These are phyloP conservation scores for Smittium mucronatum DNA, from an alignment of 371 early-diverging fungal species.

Conservation along the genomic window DNA sequence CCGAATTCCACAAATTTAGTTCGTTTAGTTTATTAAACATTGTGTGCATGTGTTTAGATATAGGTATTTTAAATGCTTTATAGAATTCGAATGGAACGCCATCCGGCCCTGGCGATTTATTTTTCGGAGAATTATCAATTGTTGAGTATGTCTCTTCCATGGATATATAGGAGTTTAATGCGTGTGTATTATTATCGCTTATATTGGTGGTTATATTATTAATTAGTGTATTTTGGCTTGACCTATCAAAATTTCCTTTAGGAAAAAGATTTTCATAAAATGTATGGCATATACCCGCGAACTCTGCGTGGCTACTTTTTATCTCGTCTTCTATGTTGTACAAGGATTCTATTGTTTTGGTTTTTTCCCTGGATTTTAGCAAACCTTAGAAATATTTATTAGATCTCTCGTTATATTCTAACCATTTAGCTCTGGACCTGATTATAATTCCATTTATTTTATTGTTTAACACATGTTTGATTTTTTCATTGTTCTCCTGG, in stretches of 20 bases:
- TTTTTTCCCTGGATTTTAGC: constrained; percentile 8
- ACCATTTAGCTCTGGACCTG: neutral
- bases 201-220: neutral
- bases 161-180: neutral
- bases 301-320: neutral
- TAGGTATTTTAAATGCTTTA: neutral
- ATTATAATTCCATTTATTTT: neutral
- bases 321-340: neutral
- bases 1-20: neutral
- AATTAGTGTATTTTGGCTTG: neutral
- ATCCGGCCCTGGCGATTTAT: constrained; percentile 17
- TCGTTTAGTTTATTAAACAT: constrained; percentile 4
- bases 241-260: neutral
- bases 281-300: neutral
- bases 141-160: neutral
- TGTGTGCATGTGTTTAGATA: neutral
- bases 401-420: constrained; percentile 3
- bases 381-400: constrained; percentile 9
- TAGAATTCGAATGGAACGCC: constrained; percentile 12
- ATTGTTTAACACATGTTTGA: neutral
- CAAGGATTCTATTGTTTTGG: neutral
- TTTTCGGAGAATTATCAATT: neutral
- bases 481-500: neutral
- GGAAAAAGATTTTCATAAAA: constrained; percentile 4
- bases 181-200: neutral